Base-by-base conservation (phyloP, 495 filamentous ascomycete genomes). In the Extremus antarcticus region DNA sequence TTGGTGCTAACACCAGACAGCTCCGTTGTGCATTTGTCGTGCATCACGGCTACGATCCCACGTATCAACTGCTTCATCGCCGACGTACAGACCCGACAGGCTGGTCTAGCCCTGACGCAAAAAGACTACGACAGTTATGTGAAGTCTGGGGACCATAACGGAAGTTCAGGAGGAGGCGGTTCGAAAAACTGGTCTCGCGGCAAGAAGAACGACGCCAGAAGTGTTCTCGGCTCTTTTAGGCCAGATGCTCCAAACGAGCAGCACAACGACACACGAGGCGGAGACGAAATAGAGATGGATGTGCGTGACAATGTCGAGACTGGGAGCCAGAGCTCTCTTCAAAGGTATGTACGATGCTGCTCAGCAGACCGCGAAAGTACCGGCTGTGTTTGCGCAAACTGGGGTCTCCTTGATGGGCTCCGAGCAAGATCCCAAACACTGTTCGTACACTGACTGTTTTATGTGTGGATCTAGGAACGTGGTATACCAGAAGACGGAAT, bases 1-100 rank as follows among this genome's bases (percentile, higher is more conserved):
- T n/a, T n/a, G n/a, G n/a, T 2, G 21, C 46, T 48, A 24, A 48
- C 46, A 3, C 2, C 19, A 25, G n/a, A 3, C 43, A 54, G 52
- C 4, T 46, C 21, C 43, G 19, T 54, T 41, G 43, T 54, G 20
- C 52, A 54, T 38, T 41, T 54, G 9, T 47, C 40, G 3, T n/a
- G 46, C 52, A 54, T 47, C 43, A 54, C 52, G 17, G 40, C 52
- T 9, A 54, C 43, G 11, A 32, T 54, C 52, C 52, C 52, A 3
- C 52, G 52, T 2, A 47, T 54, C 25, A 47, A 54, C 43, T 47
- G 52, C 52, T 54, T 54, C 43, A 47, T 54, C 43, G 38, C 52
- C 22, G 43, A 54, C 52, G 22, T 54, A 2, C 43, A 54, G 43
- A 54, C 52, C 40, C 16, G 25, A 24, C 40, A 54, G 19, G 43